Conservation (phyloP, 805 yeast species). For the Peterozyma xylosa region DNA sequence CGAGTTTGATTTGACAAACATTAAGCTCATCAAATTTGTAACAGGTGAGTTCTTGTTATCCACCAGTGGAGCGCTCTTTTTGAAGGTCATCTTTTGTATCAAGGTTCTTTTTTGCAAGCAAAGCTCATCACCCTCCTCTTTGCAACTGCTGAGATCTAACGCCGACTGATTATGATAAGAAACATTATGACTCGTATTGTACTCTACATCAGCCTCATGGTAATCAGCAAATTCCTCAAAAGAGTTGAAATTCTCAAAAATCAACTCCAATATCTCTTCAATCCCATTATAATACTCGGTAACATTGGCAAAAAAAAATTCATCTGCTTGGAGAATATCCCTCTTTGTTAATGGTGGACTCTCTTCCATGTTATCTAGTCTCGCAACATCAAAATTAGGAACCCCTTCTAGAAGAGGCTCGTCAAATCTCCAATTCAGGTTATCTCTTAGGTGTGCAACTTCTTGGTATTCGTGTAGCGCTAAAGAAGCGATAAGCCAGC, state of each 20-base stretch:
- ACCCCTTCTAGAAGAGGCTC: conserved; percentile 49
- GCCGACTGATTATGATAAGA: background rate
- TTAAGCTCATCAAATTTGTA: background rate
- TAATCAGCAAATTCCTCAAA: background rate
- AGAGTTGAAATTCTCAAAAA: background rate
- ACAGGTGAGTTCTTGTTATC: background rate
- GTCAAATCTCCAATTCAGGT: conserved; percentile 32
- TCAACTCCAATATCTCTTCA: background rate
- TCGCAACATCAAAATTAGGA: conserved; percentile 38
- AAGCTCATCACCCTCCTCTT: too few species aligned
- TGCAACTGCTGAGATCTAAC: too few species aligned
- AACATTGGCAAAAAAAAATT: too few species aligned
- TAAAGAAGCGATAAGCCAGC: conserved; percentile 56
- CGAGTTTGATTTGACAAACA: background rate
- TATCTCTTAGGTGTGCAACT: conserved; percentile 17
- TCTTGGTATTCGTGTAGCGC: conserved; percentile 30
- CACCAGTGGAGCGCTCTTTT: background rate
- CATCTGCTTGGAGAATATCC: background rate
- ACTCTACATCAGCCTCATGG: background rate
- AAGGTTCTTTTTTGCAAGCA: too few species aligned
- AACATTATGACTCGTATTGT: background rate
- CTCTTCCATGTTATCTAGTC: background rate
- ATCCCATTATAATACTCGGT: background rate
- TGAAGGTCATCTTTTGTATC: background rate
- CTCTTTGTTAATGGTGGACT: background rate